Evolutionary conservation across 106 monocot genomes (phyloP).

Genomic region (Narthecium ossifragum): DNA sequence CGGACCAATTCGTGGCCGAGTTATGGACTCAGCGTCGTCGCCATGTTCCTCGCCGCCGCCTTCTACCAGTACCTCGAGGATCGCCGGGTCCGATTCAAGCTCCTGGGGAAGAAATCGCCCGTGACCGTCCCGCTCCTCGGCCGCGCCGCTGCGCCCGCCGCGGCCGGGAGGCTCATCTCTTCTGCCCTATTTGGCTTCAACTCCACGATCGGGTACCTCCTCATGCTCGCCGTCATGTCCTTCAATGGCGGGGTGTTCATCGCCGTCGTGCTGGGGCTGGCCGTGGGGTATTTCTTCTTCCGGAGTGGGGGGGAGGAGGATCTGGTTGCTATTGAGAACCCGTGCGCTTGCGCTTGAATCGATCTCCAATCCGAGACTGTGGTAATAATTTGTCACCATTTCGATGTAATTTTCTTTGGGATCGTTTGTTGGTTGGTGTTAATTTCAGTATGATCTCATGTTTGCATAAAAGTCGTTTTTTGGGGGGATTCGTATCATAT

Average conservation of each 20-base stretch:
- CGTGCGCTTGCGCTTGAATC: constrained; percentile 68
- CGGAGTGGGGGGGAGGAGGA: constrained; percentile 65
- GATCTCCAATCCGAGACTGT: no score
- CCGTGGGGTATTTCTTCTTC: constrained; percentile 64
- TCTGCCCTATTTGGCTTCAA: constrained; percentile 62
- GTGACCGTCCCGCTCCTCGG: constrained; percentile 32
- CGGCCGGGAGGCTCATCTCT: constrained; percentile 8
- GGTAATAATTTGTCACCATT: no score
- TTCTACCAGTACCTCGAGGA: constrained; percentile 93
- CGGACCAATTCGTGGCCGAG: constrained; percentile 49
- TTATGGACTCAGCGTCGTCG: constrained; percentile 65
- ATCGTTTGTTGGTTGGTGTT: neutral
- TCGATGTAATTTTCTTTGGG: no score
- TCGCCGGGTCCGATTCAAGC: constrained; percentile 56
- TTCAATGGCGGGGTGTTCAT: constrained; percentile 84
- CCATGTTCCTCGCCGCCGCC: constrained; percentile 51
- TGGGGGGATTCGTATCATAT: no score
- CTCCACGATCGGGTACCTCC: constrained; percentile 77
- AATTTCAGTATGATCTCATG: no score
- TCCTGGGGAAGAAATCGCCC: constrained; percentile 16
- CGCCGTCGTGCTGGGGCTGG: constrained; percentile 47
- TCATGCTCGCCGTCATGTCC: constrained; percentile 98
- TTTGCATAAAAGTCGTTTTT: no score
- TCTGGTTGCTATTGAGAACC: constrained; percentile 32
- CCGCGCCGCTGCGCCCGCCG: neutral